These are phyloP conservation scores for Calonectria montana DNA, from an alignment of 2,329 filamentous ascomycete species.

Conservation along the genomic window DNA sequence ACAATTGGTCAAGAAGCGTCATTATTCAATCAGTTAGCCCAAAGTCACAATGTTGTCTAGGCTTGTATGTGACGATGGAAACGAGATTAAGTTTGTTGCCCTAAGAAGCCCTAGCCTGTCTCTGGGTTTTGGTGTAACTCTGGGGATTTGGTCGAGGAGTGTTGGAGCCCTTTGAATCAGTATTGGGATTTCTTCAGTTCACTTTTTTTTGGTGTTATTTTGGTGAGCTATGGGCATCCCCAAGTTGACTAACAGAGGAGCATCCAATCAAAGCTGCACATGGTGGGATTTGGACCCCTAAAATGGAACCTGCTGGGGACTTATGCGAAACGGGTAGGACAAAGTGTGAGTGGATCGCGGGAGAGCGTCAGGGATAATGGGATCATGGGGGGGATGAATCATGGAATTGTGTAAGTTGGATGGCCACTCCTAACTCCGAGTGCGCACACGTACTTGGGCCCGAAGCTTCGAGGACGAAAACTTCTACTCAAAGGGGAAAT, in stretches of 20 bases:
- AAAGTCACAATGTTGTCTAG: background rate
- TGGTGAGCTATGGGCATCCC: constrained; percentile 16
- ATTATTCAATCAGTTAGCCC: background rate
- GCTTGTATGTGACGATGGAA: background rate
- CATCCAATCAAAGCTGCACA: constrained; percentile 30
- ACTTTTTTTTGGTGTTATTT: background rate
- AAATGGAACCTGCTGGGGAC: constrained; percentile 29
- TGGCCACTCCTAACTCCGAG: constrained; percentile 3
- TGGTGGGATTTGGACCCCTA: constrained; percentile 36
- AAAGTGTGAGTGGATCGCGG: constrained; percentile 37
- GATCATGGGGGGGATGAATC: constrained; percentile 25
- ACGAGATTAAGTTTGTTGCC: constrained; percentile 2
- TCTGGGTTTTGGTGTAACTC: background rate
- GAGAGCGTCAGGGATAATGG: constrained; percentile 32
- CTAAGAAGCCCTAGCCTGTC: background rate
- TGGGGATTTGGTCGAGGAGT: background rate
- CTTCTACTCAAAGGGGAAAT: background rate
- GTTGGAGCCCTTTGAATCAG: background rate
- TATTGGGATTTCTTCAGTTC: background rate
- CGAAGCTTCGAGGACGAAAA: background rate
- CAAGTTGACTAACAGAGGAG: background rate
- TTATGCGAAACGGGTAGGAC: constrained; percentile 36
- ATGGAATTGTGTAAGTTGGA: constrained; percentile 25
- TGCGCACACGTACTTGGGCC: background rate
- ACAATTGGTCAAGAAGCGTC: background rate